Evolutionary conservation across 371 early-diverging fungal genomes (phyloP).

Genomic region (Actinomortierella ambigua): DNA sequence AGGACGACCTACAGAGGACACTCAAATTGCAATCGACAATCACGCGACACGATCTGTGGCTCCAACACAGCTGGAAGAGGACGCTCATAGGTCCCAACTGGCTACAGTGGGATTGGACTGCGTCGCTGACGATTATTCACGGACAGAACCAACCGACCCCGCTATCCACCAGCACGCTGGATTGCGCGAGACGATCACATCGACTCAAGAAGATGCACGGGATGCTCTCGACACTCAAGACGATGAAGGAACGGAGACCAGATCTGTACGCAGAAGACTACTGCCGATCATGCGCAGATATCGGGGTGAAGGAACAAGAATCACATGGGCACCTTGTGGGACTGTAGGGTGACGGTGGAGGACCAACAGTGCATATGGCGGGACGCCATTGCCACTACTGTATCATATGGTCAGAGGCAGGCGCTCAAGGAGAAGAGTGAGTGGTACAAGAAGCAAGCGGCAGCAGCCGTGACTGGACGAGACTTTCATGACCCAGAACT

Average conservation of each 20-base stretch:
- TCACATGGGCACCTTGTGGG: not conserved
- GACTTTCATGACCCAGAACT: too few relatives aligned
- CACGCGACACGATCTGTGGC: too few relatives aligned
- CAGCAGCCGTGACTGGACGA: too few relatives aligned
- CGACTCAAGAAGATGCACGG: constrained; percentile 18
- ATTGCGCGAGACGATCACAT: too few relatives aligned
- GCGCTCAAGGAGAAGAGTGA: too few relatives aligned
- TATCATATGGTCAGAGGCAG: too few relatives aligned
- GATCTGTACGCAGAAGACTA: constrained; percentile 6
- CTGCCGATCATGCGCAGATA: constrained; percentile 13
- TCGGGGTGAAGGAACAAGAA: not conserved
- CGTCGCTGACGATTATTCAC: constrained; percentile 10
- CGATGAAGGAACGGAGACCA: constrained; percentile 10
- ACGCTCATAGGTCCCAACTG: too few relatives aligned
- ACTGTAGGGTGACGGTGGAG: not conserved
- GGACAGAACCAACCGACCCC: constrained; percentile 5
- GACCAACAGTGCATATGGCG: not conserved
- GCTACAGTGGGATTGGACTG: too few relatives aligned
- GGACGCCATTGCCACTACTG: not conserved
- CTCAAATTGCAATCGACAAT: too few relatives aligned
- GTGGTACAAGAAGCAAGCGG: too few relatives aligned
- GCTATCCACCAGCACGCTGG: constrained; percentile 4
- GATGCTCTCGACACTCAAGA: constrained; percentile 14
- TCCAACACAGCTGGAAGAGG: too few relatives aligned
- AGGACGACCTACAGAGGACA: too few relatives aligned